phyloP scores from a whole-genome alignment of 1,284 basidiomycete genomes.

The Pascua guehoae region DNA sequence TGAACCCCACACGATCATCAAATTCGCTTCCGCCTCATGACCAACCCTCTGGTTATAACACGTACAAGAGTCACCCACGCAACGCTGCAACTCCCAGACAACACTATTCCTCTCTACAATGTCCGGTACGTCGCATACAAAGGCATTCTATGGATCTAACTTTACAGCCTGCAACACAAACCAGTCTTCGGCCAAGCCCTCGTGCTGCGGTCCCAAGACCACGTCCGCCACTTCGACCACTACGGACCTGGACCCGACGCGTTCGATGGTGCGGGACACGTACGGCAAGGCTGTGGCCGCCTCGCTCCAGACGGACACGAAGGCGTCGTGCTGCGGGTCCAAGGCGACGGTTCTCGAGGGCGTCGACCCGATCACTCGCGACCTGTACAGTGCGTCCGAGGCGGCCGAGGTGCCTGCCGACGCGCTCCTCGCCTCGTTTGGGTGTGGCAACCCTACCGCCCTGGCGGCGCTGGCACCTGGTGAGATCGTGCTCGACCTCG shows the following conservation, averaged over 20 bases:
- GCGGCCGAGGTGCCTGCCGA: conserved; percentile 14
- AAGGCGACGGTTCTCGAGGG: conserved; percentile 9
- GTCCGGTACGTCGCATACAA: no score
- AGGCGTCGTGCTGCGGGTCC: conserved; percentile 15
- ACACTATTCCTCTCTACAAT: no score
- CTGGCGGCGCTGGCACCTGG: conserved; percentile 47
- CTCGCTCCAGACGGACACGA: neutral
- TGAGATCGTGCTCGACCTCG: conserved; percentile 57
- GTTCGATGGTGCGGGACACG: conserved; percentile 12
- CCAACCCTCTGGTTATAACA: no score
- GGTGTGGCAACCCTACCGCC: conserved; percentile 22
- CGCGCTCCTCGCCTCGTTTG: conserved; percentile 20
- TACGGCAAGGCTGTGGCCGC: neutral
- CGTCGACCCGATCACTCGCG: conserved; percentile 19
- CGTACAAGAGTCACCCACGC: no score
- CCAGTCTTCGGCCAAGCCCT: no score
- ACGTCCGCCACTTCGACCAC: no score
- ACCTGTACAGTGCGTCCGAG: conserved; percentile 16
- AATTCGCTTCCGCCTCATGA: no score
- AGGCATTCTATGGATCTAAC: no score
- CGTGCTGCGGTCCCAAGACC: no score
- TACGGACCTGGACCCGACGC: neutral
- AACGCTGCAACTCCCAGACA: no score
- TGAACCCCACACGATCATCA: no score
- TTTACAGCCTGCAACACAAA: no score